Evolutionary conservation across 1,139 yeast genomes (phyloP).

Genomic region (Suhomyces maxii): DNA sequence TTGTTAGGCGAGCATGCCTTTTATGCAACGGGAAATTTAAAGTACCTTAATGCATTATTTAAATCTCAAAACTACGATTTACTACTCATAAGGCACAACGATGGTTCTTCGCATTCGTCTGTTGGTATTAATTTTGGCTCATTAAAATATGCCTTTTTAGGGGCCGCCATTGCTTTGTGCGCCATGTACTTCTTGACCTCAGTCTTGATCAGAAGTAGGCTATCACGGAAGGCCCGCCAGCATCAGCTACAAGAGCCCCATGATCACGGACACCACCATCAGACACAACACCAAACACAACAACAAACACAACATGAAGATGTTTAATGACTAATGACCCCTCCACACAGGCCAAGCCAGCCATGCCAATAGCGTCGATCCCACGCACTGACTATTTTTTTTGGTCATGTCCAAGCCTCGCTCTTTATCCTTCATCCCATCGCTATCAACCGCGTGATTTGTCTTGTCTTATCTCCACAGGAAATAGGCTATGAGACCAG

Average conservation of each 20-base stretch:
- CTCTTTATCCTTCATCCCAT: no score
- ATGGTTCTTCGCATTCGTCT: conserved; percentile 3
- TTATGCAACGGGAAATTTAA: conserved; percentile 25
- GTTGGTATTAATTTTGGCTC: not conserved
- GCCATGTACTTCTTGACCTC: not conserved
- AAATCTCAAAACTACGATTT: conserved; percentile 19
- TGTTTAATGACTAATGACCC: not conserved
- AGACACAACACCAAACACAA: no score
- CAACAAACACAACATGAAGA: no score
- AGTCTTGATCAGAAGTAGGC: not conserved
- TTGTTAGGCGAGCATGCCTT: conserved; percentile 33
- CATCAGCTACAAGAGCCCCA: not conserved
- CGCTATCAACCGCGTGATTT: no score
- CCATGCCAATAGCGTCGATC: no score
- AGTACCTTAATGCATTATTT: conserved; percentile 19
- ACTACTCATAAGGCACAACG: conserved; percentile 7
- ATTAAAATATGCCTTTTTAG: not conserved
- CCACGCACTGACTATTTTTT: no score
- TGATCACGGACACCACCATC: no score
- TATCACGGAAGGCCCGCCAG: not conserved
- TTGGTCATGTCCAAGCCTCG: no score
- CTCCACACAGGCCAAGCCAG: not conserved
- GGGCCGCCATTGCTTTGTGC: not conserved
- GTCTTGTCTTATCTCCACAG: no score
- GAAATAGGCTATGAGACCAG: no score